Evolutionary conservation across 306 rosid species (phyloP), one percentile per base, ranked within the genome.

Genomic region (Delonix regia): DNA sequence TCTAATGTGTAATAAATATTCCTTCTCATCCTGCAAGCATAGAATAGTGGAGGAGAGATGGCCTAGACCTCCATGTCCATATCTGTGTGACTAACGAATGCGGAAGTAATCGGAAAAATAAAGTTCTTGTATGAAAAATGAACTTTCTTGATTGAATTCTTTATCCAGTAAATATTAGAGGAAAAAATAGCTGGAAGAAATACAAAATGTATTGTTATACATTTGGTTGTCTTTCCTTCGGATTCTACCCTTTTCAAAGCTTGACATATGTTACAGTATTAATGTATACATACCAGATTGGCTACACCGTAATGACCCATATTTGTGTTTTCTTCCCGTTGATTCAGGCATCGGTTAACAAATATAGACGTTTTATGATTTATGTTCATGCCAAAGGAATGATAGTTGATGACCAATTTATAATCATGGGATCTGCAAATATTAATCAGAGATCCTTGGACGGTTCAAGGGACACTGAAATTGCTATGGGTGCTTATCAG

Each of bases 401-500:
- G 90, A 69, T 91, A 69, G 89, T 89, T 57, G 96, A 91, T 67
- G 93, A 91, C 22, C 89, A 86, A 56, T 91, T 75, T 34, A 87
- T 91, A 18, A 82, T 91, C 25, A 74, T 89, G 86, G 93, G 96
- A 77, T 91, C 96, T 61, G 93, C 96, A 81, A 91, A 89, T 70
- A 91, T 91, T 57, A 91, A 91, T 70, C 96, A 91, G 69, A 87
- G 96, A 82, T 91, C 96, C 71, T 42, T 91, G 83, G 96, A 91
- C 76, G 96, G 96, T 64, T 91, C 93, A 59, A 87, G 96, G 51
- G 96, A 91, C 81, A 91, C 93, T 24, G 91, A 91, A 87, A 91
- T 91, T 71, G 93, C 90, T 3, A 89, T 89, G 88, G 96, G 92
- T n/a, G 90, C 96, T 63, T 91, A 84, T 82, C 96, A 91, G 78